These are phyloP conservation scores for Aspergillus mulundensis DNA, from an alignment of 495 filamentous ascomycete species.

Conservation along the genomic window DNA sequence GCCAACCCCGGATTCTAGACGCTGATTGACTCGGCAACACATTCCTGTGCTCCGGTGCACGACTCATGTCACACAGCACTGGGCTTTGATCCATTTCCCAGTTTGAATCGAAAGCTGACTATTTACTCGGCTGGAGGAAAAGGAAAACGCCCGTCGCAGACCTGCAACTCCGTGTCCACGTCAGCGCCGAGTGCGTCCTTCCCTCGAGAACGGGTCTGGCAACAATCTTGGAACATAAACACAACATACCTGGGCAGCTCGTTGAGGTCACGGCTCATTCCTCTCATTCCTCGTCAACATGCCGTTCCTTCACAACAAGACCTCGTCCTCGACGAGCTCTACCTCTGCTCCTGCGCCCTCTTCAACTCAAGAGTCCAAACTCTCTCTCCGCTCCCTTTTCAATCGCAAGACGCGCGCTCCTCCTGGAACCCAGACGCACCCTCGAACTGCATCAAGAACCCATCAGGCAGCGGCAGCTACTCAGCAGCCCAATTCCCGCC, in stretches of 20 bases:
- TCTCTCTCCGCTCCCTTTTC: background rate
- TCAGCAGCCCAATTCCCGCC: background rate
- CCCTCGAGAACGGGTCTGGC: background rate
- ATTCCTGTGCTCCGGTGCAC: background rate
- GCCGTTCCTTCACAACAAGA: slow-evolving; percentile 1
- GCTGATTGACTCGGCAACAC: background rate
- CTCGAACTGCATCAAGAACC: background rate
- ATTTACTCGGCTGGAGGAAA: background rate
- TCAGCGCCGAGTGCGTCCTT: background rate
- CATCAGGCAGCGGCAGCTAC: background rate
- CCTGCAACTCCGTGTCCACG: background rate
- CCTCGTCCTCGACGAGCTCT: background rate
- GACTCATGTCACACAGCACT: background rate
- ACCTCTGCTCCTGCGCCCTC: background rate
- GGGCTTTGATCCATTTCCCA: background rate
- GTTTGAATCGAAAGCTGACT: background rate
- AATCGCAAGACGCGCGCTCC: slow-evolving; percentile 1
- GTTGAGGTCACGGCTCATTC: background rate
- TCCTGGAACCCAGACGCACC: background rate
- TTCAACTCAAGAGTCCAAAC: background rate
- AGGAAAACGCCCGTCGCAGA: background rate
- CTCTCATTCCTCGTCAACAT: background rate
- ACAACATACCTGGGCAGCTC: too few species aligned
- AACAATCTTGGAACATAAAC: background rate
- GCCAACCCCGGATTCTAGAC: background rate